Evolutionary conservation across 2,329 filamentous ascomycete species (phyloP).

Genomic region (Chalara sp.): DNA sequence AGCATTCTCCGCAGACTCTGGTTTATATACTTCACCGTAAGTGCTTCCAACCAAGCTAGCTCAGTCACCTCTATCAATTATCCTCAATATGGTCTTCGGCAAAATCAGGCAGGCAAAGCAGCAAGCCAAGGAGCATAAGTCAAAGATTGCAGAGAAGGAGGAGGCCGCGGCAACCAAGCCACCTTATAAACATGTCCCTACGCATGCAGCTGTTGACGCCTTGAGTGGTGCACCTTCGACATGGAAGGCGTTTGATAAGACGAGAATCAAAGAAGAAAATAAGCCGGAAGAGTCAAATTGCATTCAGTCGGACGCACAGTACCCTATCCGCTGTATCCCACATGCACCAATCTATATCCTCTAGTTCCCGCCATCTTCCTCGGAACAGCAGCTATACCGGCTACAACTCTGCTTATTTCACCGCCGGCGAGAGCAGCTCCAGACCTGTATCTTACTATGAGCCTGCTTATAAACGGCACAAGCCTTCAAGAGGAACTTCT

Average conservation of each 20-base stretch:
- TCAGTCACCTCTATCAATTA: too few relatives aligned
- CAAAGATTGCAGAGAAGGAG: slow-evolving; percentile 41
- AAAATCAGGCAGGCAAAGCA: slow-evolving; percentile 45
- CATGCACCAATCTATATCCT: slow-evolving; percentile 9
- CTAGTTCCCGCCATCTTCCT: slow-evolving; percentile 12
- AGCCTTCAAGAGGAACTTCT: slow-evolving; percentile 14
- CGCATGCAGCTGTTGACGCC: slow-evolving; percentile 53
- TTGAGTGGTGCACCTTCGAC: slow-evolving; percentile 45
- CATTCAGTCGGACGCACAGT: slow-evolving; percentile 17
- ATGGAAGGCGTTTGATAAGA: slow-evolving; percentile 36
- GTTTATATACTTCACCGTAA: too few relatives aligned
- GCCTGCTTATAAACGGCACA: slow-evolving; percentile 7
- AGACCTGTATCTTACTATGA: slow-evolving; percentile 9
- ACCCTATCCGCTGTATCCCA: slow-evolving; percentile 16
- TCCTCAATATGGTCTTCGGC: slow-evolving; percentile 37
- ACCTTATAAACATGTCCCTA: slow-evolving; percentile 56
- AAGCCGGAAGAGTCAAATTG: slow-evolving; percentile 23
- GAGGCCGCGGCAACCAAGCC: slow-evolving; percentile 24
- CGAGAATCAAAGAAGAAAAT: slow-evolving; percentile 25
- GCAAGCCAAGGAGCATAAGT: slow-evolving; percentile 47
- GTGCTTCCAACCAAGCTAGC: too few relatives aligned
- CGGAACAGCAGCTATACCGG: slow-evolving; percentile 18
- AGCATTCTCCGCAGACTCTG: too few relatives aligned
- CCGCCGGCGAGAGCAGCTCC: slow-evolving; percentile 13
- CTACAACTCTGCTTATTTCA: slow-evolving; percentile 23